A percentile compares a stretch with the other conserved stretches of the same genome.
phyloP scores from a whole-genome alignment of 1,139 yeast species.

The Kurtzmaniella natalensis region DNA sequence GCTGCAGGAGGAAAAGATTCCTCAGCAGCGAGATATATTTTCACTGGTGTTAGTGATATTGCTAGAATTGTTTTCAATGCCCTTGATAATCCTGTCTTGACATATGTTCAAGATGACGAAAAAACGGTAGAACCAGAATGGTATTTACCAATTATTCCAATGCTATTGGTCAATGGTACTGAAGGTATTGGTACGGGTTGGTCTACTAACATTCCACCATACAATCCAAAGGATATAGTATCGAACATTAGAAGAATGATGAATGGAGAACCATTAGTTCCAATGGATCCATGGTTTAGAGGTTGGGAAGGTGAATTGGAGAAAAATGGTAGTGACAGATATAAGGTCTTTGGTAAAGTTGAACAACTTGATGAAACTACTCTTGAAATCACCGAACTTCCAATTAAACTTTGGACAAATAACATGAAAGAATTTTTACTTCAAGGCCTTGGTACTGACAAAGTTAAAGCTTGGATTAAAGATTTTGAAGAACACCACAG shows the following conservation, averaged over 20 bases:
- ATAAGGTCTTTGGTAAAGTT: conserved; percentile 71
- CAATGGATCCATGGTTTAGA: conserved; percentile 90
- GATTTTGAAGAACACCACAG: conserved; percentile 96
- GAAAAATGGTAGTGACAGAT: conserved; percentile 59
- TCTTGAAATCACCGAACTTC: conserved; percentile 87
- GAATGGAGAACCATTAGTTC: conserved; percentile 65
- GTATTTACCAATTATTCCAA: conserved; percentile 91
- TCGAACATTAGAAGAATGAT: conserved; percentile 67
- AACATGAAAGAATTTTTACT: conserved; percentile 81
- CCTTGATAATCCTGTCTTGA: conserved; percentile 73
- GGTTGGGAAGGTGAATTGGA: conserved; percentile 92
- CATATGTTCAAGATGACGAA: conserved; percentile 89
- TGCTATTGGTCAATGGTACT: conserved; percentile 89
- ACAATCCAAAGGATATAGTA: conserved; percentile 82
- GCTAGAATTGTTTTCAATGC: conserved; percentile 76
- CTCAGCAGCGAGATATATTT: conserved; percentile 97
- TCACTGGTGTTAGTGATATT: conserved; percentile 74
- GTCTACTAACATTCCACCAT: conserved; percentile 92
- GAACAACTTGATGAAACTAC: conserved; percentile 79
- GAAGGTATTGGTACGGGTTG: conserved; percentile 99
- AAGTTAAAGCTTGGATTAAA: conserved; percentile 78
- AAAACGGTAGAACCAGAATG: conserved; percentile 93
- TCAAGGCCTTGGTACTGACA: conserved; percentile 73
- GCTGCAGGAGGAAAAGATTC: conserved; percentile 98
- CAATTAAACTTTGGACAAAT: conserved; percentile 90